Evolutionary conservation across 2,329 filamentous ascomycete genomes (phyloP).

Genomic region (Chrysosporium keratinophilum): DNA sequence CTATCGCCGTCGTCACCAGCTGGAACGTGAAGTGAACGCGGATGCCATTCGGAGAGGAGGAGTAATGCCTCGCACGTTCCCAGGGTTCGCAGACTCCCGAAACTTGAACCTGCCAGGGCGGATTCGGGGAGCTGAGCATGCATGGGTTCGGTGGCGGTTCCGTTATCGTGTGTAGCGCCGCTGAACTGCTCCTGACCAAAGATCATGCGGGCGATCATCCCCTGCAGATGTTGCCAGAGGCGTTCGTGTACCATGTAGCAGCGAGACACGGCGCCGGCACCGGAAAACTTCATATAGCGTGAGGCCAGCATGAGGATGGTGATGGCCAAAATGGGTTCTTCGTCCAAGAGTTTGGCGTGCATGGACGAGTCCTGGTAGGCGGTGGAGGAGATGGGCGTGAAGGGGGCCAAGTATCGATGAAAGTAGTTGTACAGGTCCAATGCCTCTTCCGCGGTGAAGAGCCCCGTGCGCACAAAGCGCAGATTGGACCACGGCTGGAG

Average conservation of each 20-base stretch:
- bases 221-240: slow-evolving; percentile 76
- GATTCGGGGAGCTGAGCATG: slow-evolving; percentile 31
- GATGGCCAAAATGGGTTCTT: slow-evolving; percentile 78
- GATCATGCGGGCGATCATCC: slow-evolving; percentile 83
- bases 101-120: slow-evolving; percentile 17
- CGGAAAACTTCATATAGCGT: slow-evolving; percentile 62
- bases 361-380: slow-evolving; percentile 66
- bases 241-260: slow-evolving; percentile 79
- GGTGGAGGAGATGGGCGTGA: slow-evolving; percentile 79
- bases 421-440: slow-evolving; percentile 86
- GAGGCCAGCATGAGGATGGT: slow-evolving; percentile 81
- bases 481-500: slow-evolving; percentile 71
- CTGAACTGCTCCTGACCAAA: slow-evolving; percentile 88
- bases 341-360: slow-evolving; percentile 66
- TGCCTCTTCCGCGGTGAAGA: slow-evolving; percentile 79
- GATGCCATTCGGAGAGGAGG: slow-evolving; percentile 49
- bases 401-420: slow-evolving; percentile 70
- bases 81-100: slow-evolving; percentile 64
- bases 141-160: slow-evolving; percentile 38
- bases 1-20: slow-evolving; percentile 46
- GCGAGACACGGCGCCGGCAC: slow-evolving; percentile 63
- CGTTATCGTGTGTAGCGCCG: slow-evolving; percentile 59
- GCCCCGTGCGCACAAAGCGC: slow-evolving; percentile 77
- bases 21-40: slow-evolving; percentile 45
- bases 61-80: slow-evolving; percentile 55